Percentiles rank a stretch among this genome's conserved stretches.
phyloP scores from a whole-genome alignment of 495 filamentous ascomycete genomes.

The Aspergillus conjunctus region DNA sequence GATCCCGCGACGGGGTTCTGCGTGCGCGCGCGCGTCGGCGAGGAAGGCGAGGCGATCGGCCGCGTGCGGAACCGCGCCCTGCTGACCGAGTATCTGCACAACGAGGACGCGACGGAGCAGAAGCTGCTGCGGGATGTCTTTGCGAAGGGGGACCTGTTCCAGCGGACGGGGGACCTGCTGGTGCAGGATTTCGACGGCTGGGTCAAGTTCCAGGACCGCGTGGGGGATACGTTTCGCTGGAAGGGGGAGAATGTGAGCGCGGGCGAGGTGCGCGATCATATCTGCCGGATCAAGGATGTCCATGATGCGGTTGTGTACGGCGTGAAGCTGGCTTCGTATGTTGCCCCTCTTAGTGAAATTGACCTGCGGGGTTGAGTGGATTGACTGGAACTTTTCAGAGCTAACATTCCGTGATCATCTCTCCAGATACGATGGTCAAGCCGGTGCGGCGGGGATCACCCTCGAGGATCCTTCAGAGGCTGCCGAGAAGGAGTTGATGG shows the following conservation, averaged over 20 bases:
- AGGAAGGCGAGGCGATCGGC: constrained; percentile 82
- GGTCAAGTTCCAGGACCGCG: constrained; percentile 81
- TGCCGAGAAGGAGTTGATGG: constrained; percentile 38
- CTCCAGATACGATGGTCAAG: constrained; percentile 54
- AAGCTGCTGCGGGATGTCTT: constrained; percentile 83
- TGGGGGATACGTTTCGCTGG: constrained; percentile 95
- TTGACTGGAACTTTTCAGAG: not conserved
- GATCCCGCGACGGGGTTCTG: constrained; percentile 75
- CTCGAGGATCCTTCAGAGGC: constrained; percentile 39
- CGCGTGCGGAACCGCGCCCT: constrained; percentile 64
- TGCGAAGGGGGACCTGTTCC: constrained; percentile 78
- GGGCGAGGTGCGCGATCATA: constrained; percentile 60
- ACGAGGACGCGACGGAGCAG: constrained; percentile 68
- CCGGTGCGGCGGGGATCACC: constrained; percentile 53
- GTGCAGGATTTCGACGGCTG: constrained; percentile 68
- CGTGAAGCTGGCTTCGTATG: constrained; percentile 47
- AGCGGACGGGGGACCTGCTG: constrained; percentile 85
- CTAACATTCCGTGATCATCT: not conserved
- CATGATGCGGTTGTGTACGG: constrained; percentile 56
- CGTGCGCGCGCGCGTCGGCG: constrained; percentile 53
- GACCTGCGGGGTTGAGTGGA: not conserved
- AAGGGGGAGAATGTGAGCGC: constrained; percentile 92
- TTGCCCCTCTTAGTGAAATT: too few species aligned
- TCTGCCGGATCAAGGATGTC: constrained; percentile 47
- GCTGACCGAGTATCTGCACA: constrained; percentile 79